Percentiles rank a stretch among this genome's conserved stretches.
Conservation (phyloP, 2,329 filamentous ascomycete species). For the Monilinia fructigena region DNA sequence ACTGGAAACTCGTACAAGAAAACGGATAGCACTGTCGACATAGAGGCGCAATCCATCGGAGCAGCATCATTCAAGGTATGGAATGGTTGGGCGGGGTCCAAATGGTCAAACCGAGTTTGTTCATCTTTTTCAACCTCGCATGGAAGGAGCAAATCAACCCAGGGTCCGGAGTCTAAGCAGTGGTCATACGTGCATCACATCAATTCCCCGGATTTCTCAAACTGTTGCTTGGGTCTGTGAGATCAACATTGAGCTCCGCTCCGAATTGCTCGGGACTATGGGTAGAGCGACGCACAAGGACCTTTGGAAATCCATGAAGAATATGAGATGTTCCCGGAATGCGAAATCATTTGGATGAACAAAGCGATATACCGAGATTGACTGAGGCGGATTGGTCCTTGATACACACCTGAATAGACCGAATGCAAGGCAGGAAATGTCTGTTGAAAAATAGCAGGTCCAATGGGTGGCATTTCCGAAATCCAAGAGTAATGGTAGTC, state of each 20-base stretch:
- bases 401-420: constrained; percentile 21
- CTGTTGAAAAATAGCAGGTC: neutral
- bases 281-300: neutral
- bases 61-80: neutral
- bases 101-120: neutral
- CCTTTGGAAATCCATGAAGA: neutral
- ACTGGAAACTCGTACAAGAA: neutral
- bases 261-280: neutral
- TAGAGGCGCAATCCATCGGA: neutral
- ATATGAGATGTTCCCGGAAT: neutral
- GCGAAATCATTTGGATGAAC: neutral
- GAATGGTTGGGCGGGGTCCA: no score
- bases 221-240: neutral
- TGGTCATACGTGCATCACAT: neutral
- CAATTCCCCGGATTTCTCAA: neutral
- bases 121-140: neutral
- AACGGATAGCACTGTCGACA: neutral
- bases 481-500: constrained; percentile 11
- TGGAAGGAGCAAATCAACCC: neutral
- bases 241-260: neutral
- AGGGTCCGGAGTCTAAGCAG: neutral
- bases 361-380: neutral
- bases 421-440: neutral
- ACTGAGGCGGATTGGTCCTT: neutral
- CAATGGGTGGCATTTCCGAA: constrained; percentile 5